Conservation (phyloP, 192 early-diverging fungal genomes). For the Cladochytrium replicatum region DNA sequence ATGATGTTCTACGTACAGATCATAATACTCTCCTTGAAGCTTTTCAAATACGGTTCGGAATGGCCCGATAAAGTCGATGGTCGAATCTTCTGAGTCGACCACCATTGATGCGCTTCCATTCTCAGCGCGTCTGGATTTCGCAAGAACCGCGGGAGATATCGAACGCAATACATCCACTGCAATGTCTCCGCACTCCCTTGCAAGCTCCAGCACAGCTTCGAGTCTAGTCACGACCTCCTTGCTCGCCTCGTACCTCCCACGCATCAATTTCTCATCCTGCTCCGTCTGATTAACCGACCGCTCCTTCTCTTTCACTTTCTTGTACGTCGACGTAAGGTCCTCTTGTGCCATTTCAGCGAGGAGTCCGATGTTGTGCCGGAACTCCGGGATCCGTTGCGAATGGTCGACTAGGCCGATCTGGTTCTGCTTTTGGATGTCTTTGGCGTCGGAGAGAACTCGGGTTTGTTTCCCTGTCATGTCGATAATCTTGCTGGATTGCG, state of each 20-base stretch:
- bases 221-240: conserved; percentile 33
- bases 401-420: conserved; percentile 40
- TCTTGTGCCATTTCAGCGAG: conserved; percentile 60
- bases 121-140: no score
- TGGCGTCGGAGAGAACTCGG: conserved; percentile 19
- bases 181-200: conserved; percentile 28
- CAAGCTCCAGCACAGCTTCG: conserved; percentile 30
- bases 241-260: conserved; percentile 25
- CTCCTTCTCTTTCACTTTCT: conserved; percentile 7
- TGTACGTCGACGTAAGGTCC: conserved; percentile 48
- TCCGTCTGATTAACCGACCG: conserved; percentile 25
- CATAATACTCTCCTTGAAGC: conserved; percentile 42
- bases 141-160: no score
- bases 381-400: conserved; percentile 55
- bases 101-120: no score
- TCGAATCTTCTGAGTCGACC: background rate
- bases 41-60: conserved; percentile 44
- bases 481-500: conserved; percentile 57
- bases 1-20: conserved; percentile 44
- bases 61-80: conserved; percentile 24
- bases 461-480: conserved; percentile 74
- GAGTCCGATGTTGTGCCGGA: conserved; percentile 65
- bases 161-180: no score
- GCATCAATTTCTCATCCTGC: conserved; percentile 27
- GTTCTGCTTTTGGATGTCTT: conserved; percentile 34